Percentiles rank a stretch among this genome's conserved stretches.
Evolutionary conservation across 1,139 yeast genomes (phyloP).

Genomic region (Lizanozyma gosingica): DNA sequence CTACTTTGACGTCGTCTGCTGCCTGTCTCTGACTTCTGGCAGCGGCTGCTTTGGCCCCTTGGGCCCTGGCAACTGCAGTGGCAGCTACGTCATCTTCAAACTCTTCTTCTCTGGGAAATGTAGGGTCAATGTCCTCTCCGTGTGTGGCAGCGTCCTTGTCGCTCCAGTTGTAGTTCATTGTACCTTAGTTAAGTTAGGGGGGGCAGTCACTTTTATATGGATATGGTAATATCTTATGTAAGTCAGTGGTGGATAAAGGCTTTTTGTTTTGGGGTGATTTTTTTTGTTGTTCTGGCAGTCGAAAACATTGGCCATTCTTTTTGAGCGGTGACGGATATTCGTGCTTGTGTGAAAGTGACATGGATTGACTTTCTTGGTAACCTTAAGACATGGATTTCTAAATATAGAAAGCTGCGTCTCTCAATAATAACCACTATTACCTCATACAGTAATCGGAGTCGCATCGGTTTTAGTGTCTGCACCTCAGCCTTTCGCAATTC

Average conservation of each 20-base stretch:
- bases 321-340: too few relatives aligned
- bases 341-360: too few relatives aligned
- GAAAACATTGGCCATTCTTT: too few relatives aligned
- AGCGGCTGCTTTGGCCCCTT: slow-evolving; percentile 5
- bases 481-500: neutral
- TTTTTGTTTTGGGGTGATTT: too few relatives aligned
- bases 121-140: slow-evolving; percentile 21
- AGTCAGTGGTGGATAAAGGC: too few relatives aligned
- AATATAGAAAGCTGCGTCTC: too few relatives aligned
- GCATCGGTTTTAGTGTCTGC: neutral
- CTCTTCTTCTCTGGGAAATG: slow-evolving; percentile 21
- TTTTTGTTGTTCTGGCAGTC: too few relatives aligned
- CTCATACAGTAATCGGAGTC: neutral
- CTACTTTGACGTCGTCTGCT: slow-evolving; percentile 4
- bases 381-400: too few relatives aligned
- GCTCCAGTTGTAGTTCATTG: slow-evolving; percentile 17
- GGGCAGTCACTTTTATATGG: neutral
- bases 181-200: neutral
- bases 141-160: slow-evolving; percentile 12
- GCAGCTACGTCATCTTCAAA: slow-evolving; percentile 23
- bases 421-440: neutral
- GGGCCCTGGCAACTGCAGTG: slow-evolving; percentile 22
- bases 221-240: neutral
- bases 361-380: too few relatives aligned
- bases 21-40: slow-evolving; percentile 4